Evolutionary conservation across 2,329 filamentous ascomycete species (phyloP).

Genomic region (Pseudogymnoascus sp.): DNA sequence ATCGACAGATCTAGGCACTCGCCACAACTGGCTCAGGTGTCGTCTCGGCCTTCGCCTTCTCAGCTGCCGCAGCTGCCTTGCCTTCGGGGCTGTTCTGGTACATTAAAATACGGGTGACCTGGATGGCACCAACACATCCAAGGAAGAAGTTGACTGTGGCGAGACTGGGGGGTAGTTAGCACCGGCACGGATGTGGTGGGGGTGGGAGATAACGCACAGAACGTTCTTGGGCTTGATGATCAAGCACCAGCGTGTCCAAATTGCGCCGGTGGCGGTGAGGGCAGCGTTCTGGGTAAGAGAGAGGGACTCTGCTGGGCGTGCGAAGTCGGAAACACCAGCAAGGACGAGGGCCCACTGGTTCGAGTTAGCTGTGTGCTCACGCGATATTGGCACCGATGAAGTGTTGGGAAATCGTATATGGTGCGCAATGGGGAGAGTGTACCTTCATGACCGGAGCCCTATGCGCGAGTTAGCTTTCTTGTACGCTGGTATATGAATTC

Average conservation of each 20-base stretch:
- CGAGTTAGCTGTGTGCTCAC: conserved; percentile 12
- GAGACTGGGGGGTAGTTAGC: conserved; percentile 45
- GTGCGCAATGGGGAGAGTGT: conserved; percentile 18
- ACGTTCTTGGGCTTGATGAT: conserved; percentile 92
- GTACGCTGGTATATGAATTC: not conserved
- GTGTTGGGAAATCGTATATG: not conserved
- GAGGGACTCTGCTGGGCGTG: conserved; percentile 84
- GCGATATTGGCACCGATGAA: not conserved
- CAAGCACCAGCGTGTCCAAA: conserved; percentile 99
- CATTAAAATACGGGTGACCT: conserved; percentile 68
- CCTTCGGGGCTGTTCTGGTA: conserved; percentile 58
- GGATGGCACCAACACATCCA: conserved; percentile 75
- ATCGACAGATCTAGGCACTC: not conserved
- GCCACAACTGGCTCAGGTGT: conserved; percentile 12
- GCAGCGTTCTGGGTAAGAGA: conserved; percentile 89
- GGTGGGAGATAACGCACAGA: conserved; percentile 50
- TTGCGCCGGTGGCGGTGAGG: conserved; percentile 81
- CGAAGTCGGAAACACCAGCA: conserved; percentile 85
- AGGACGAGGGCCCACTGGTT: conserved; percentile 82
- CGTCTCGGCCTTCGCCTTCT: conserved; percentile 35
- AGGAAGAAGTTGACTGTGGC: conserved; percentile 98
- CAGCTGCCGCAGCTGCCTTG: conserved; percentile 25
- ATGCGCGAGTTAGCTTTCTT: conserved; percentile 17
- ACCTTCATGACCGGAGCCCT: conserved; percentile 94
- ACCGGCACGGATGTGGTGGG: conserved; percentile 9